Percentiles rank a stretch among this genome's conserved stretches.
These are phyloP conservation scores for Metarhizium brunneum DNA, from an alignment of 2,329 filamentous ascomycete species.

Conservation along the genomic window DNA sequence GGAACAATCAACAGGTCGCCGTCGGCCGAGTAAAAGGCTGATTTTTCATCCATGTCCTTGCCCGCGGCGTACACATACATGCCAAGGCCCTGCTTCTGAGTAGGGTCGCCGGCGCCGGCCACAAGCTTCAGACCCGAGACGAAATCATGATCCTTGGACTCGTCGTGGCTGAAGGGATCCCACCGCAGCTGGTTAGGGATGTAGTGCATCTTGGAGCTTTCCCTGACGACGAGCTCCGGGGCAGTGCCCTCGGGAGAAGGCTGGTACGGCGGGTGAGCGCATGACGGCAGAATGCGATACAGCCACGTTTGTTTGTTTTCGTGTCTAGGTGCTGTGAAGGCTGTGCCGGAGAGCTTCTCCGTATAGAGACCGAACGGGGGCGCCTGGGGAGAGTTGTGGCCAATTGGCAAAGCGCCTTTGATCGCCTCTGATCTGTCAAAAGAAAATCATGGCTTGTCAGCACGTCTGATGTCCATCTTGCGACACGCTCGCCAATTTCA, in stretches of 20 bases:
- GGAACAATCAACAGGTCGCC: conserved; percentile 70
- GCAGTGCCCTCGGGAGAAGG: conserved; percentile 26
- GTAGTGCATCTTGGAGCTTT: conserved; percentile 21
- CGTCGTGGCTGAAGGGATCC: conserved; percentile 69
- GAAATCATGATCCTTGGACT: conserved; percentile 39
- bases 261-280: conserved; percentile 48
- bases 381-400: conserved; percentile 75
- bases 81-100: conserved; percentile 68
- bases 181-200: conserved; percentile 73
- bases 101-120: conserved; percentile 70
- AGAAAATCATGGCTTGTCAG: neutral
- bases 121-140: conserved; percentile 56
- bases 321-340: conserved; percentile 60
- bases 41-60: conserved; percentile 62
- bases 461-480: neutral
- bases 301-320: conserved; percentile 66
- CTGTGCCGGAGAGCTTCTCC: conserved; percentile 66
- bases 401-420: conserved; percentile 62
- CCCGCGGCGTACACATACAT: conserved; percentile 76
- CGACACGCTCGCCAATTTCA: too few relatives aligned
- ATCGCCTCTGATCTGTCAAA: conserved; percentile 63
- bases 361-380: conserved; percentile 70
- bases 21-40: conserved; percentile 78
- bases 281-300: conserved; percentile 59
- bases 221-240: conserved; percentile 8